Base-by-base conservation (phyloP, 768 basidiomycete genomes). In the Gloeopeniophorella convolvens region DNA sequence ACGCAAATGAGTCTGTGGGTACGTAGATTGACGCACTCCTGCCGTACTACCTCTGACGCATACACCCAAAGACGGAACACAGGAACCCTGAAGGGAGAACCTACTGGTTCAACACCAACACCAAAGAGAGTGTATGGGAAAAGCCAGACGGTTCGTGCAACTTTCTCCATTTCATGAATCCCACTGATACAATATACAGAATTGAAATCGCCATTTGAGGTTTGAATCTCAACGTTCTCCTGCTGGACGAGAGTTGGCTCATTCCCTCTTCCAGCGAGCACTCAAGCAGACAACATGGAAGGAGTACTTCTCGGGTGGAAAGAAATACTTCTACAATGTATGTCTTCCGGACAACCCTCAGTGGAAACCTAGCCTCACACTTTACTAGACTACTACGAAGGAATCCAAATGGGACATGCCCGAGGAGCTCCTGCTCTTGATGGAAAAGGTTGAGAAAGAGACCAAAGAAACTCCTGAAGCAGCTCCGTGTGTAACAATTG, bases 321-420 rank as follows among this genome's bases (percentile, higher is more conserved):
- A 91, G 58, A 92, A 92, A 62, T 93, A 93, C 64, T 93, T 89
- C 65, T 90, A 91, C 57, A 85, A 93, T 64, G 89, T 89, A 51
- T 35, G 79, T 63, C 15, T 12, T 11, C 31, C 13, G 28, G 37
- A 27, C 24, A 12, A 13, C 24, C 10, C 11, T 30, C n/a, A 20
- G 11, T 21, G 21, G 10, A 8, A 18, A 36, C n/a, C 20, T 37
- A 32, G 28, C 32, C 45, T 51, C 30, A 49, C 56, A 42, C 31
- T 32, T 42, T 13, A 61, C 2, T 61, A 96, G 84, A 85, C 82
- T 27, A 83, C 87, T 34, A 78, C 83, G 26, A 95, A 92, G 59
- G 89, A 95, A 67, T 95, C 93, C 2, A 91, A 94, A 72, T 98
- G 96, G 96, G 91, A 95, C 51, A 86, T 95, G 82, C 96, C 96